Evolutionary conservation across 768 basidiomycete species (phyloP).

Genomic region (Russula compacta): DNA sequence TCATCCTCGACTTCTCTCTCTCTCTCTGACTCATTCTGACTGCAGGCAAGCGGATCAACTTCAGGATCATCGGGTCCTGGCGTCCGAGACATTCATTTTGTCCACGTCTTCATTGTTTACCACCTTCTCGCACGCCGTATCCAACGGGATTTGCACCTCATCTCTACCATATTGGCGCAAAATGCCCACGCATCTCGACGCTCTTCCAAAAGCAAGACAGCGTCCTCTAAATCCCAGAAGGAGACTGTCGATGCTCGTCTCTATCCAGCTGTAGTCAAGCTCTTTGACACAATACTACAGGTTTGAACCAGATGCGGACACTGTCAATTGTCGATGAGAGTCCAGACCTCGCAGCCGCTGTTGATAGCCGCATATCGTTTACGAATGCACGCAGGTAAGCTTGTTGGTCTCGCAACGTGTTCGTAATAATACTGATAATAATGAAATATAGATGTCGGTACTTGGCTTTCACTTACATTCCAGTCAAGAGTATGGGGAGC

Average conservation of each 20-base stretch:
- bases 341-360: constrained; percentile 67
- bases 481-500: constrained; percentile 67
- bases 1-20: neutral
- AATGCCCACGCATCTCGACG: constrained; percentile 21
- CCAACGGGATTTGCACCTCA: constrained; percentile 78
- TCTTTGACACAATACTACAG: constrained; percentile 79
- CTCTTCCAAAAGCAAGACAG: constrained; percentile 17
- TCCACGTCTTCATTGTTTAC: constrained; percentile 82
- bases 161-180: constrained; percentile 50
- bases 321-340: constrained; percentile 83
- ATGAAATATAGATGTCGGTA: constrained; percentile 49
- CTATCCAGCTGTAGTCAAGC: constrained; percentile 83
- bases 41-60: constrained; percentile 36
- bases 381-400: constrained; percentile 65
- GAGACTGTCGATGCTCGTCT: constrained; percentile 58
- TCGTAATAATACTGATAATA: constrained; percentile 1
- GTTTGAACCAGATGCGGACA: constrained; percentile 72
- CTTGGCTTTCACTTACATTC: constrained; percentile 66
- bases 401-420: neutral
- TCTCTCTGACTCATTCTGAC: constrained; percentile 5
- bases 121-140: constrained; percentile 82
- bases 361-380: constrained; percentile 67
- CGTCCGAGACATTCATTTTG: constrained; percentile 68
- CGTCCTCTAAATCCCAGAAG: constrained; percentile 27
- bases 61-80: constrained; percentile 34